Base-by-base conservation (phyloP, 2,329 filamentous ascomycete genomes). In the Claviceps africana region DNA sequence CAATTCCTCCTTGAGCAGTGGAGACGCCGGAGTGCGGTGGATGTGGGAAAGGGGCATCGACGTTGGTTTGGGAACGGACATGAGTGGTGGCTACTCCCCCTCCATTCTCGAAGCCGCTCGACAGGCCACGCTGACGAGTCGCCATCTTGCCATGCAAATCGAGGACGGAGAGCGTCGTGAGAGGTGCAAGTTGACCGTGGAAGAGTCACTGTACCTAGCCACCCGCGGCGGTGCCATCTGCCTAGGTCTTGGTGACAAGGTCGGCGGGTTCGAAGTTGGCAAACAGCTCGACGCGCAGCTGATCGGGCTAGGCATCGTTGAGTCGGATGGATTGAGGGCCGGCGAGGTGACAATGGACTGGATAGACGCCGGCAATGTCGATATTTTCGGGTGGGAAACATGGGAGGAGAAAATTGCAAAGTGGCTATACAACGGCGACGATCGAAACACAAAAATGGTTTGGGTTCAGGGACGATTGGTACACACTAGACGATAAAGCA, bases 371-470 rank as follows among this genome's bases (percentile, higher is more conserved):
- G 82, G 84, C 0, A 81, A 83, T 47, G 88, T 96, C 0, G 89
- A 96, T 67, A 67, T 96, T 0, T 98, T 96, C 72, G 90, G 89
- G 1, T 88, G 84, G 79, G 91, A 97, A 75, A 79, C 64, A n/a
- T 94, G 86, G 88, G 80, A 85, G 40, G 88, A 97, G 61, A 80
- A 74, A 62, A 70, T 97, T 11, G 86, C 88, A 50, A 98, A 98
- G 73, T 98, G 93, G 93, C 73, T 97, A 55, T 98, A 86, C 69
- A 86, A 81, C 58, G 93, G 93, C 0, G 90, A 97, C 71, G 93
- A 97, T 69, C 75, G 91, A 59, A 97, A 97, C 66, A 91, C 89
- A 2, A 77, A 76, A 60, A 82, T 77, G 59, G 93, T 98, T 5
- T 98, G 91, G 91, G 89, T 97, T 1, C 82, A 77, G 64, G 93